Conservation (phyloP, 345 rosid species). For the Eucalyptus lansdowneana region DNA sequence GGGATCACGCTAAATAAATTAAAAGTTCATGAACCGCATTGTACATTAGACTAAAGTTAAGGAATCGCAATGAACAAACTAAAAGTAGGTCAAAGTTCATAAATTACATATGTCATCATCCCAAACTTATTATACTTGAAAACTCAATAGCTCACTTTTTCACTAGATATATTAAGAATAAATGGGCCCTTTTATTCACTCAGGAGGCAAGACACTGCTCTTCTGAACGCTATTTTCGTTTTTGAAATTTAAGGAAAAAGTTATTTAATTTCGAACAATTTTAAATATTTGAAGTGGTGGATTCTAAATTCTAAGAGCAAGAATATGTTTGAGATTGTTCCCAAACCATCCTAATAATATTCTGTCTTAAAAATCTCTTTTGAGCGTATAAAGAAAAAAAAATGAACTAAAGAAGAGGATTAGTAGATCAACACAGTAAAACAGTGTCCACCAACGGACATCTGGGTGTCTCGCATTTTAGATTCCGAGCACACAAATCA, state of each 20-base stretch:
- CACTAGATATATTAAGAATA: background rate
- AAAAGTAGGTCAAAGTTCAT: too few species aligned
- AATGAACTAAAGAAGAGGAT: background rate
- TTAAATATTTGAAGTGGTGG: background rate
- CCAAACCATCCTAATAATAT: background rate
- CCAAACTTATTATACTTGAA: background rate
- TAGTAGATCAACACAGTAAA: background rate
- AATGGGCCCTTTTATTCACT: background rate
- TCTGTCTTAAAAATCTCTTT: background rate
- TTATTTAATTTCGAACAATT: too few species aligned
- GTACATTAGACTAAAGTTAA: too few species aligned
- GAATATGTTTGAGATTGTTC: background rate
- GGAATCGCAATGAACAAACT: background rate
- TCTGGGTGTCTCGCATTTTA: background rate
- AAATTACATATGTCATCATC: background rate
- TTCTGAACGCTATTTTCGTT: background rate
- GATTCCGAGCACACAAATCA: background rate
- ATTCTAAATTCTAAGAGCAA: background rate
- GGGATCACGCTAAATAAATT: rapidly evolving
- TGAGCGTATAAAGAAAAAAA: background rate
- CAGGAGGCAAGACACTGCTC: background rate
- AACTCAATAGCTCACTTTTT: background rate
- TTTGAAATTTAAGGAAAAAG: background rate
- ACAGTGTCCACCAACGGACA: background rate
- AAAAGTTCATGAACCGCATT: rapidly evolving